These are phyloP conservation scores for Plasmodium gonderi DNA, from an alignment of 169 alveolate species.

Conservation along the genomic window DNA sequence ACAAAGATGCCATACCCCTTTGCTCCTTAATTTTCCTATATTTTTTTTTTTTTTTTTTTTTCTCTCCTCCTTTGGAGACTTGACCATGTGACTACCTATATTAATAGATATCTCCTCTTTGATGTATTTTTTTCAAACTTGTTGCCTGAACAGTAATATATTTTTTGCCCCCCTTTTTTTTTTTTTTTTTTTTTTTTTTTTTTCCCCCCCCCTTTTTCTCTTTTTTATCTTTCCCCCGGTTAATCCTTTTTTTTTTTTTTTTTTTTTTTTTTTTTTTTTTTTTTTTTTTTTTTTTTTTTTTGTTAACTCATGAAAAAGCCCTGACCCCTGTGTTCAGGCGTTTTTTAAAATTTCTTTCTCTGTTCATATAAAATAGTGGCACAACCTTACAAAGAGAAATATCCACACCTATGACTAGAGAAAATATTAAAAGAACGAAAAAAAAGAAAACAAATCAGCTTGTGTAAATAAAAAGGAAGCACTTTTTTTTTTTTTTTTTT, in stretches of 20 bases:
- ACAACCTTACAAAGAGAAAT: no score
- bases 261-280: not conserved
- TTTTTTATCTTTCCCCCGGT: not conserved
- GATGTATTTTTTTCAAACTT: not conserved
- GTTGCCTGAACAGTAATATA: not conserved
- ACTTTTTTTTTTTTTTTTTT: not conserved
- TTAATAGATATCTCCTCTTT: no score
- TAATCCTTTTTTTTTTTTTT: not conserved
- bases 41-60: no score
- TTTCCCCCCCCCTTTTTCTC: not conserved
- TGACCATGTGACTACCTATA: no score
- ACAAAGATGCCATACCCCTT: no score
- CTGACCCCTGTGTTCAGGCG: slow-evolving; percentile 5
- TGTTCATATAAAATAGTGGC: no score
- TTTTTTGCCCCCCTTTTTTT: not conserved
- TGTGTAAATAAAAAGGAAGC: no score
- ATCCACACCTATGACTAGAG: no score
- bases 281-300: not conserved
- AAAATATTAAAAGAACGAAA: no score
- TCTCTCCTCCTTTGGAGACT: no score
- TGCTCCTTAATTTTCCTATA: no score
- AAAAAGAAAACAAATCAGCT: no score
- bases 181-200: not conserved
- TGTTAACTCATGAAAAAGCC: not conserved
- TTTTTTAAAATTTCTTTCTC: not conserved